phyloP scores from a whole-genome alignment of 2,329 filamentous ascomycete genomes.

The Chalara sp. region DNA sequence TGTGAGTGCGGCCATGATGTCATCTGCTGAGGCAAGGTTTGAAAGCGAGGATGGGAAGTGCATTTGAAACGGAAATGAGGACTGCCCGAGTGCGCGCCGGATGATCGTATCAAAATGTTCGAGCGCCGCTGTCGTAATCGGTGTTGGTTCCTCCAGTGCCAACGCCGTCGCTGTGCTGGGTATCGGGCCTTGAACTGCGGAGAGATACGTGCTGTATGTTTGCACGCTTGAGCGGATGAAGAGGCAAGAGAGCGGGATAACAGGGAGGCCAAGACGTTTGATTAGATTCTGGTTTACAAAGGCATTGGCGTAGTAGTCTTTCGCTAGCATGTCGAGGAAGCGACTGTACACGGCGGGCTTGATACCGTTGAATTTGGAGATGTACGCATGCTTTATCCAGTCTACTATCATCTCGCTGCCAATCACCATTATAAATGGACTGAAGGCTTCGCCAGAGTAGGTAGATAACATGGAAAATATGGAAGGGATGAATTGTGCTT shows the following conservation, averaged over 20 bases:
- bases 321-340: conserved; percentile 88
- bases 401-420: conserved; percentile 97
- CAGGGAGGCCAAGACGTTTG: conserved; percentile 79
- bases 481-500: conserved; percentile 36
- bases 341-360: conserved; percentile 84
- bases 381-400: conserved; percentile 94
- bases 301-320: conserved; percentile 96
- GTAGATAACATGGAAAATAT: conserved; percentile 84
- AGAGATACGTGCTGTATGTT: conserved; percentile 97
- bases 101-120: conserved; percentile 74
- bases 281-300: conserved; percentile 89
- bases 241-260: conserved; percentile 87
- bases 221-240: conserved; percentile 93
- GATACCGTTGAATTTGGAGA: conserved; percentile 97
- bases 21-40: conserved; percentile 46
- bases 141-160: conserved; percentile 58
- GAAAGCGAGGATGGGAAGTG: conserved; percentile 24
- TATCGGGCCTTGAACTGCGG: conserved; percentile 71
- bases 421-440: conserved; percentile 87
- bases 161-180: conserved; percentile 60
- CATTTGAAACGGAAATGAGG: conserved; percentile 50
- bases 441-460: conserved; percentile 83
- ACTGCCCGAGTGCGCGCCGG: conserved; percentile 68
- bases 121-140: conserved; percentile 69
- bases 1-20: conserved; percentile 68